Evolutionary conservation across 805 yeast species (phyloP), one percentile per base, ranked within the genome.

Genomic region (Barnettozyma sp.): DNA sequence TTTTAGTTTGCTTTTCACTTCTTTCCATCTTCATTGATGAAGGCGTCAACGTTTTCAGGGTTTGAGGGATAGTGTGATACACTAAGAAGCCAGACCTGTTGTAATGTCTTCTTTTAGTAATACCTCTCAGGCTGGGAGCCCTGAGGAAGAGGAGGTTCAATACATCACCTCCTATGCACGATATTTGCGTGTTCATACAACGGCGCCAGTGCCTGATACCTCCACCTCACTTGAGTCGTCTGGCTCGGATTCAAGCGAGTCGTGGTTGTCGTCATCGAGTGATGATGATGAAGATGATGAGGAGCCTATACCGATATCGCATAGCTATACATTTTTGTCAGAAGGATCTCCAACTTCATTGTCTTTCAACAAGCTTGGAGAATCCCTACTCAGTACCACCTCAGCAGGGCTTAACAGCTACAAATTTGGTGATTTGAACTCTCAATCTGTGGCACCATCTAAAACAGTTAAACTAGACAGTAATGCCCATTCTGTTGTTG

Each of bases 221-320:
- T 17, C 32, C 11, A 12, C n/a, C 18, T 34, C 30, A n/a, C 11
- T 25, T 8, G 40, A 40, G 19, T 14, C 26, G 7, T 15, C 27
- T 12, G 37, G 30, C 13, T 32, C 21, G 20, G 41, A 35, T 17
- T 48, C 48, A 14, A 28, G 37, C 20, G 55, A 36, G 17, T 38
- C 35, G 12, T 52, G 47, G 8, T n/a, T n/a, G n/a, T n/a, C n/a
- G n/a, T n/a, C n/a, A n/a, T n/a, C n/a, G n/a, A n/a, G n/a, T n/a
- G n/a, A n/a, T n/a, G 29, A 35, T 22, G 54, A 46, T 22, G 54
- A 43, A 7, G 63, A 54, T 20, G 63, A 53, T 15, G 45, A 49
- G 3, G 52, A 45, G 4, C 44, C 46, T 6, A 33, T 61, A n/a
- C 71, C 71, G 7, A 46, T 57, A 3, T 45, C 65, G 0, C 69